A percentile compares a stretch with the other conserved stretches of the same genome.
These are phyloP conservation scores for Colletotrichum neosansevieriae DNA, from an alignment of 2,329 filamentous ascomycete genomes.

Conservation along the genomic window DNA sequence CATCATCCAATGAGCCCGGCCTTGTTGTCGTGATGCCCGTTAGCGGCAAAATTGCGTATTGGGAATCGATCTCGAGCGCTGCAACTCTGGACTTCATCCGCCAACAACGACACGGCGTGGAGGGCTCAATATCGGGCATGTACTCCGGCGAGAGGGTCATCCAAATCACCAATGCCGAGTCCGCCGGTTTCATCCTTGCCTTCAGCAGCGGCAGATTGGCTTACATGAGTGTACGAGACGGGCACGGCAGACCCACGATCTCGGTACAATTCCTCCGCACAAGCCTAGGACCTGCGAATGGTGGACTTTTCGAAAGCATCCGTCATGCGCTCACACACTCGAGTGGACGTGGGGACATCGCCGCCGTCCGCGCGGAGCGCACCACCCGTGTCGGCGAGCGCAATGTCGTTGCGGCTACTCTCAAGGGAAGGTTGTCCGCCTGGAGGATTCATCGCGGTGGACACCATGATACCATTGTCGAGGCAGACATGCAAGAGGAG, in stretches of 20 bases:
- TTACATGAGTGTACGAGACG: constrained; percentile 87
- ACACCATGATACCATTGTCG: constrained; percentile 79
- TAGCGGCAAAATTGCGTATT: constrained; percentile 89
- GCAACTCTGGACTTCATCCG: constrained; percentile 86
- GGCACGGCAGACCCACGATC: constrained; percentile 86
- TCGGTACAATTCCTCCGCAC: constrained; percentile 81
- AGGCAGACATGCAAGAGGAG: constrained; percentile 76
- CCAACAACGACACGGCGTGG: constrained; percentile 83
- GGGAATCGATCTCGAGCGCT: constrained; percentile 93
- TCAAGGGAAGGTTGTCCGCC: constrained; percentile 80
- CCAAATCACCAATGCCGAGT: constrained; percentile 84
- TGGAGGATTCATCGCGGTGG: constrained; percentile 94
- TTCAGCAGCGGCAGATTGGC: constrained; percentile 89
- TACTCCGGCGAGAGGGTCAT: constrained; percentile 82
- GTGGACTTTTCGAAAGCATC: constrained; percentile 84
- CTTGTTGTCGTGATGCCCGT: constrained; percentile 87
- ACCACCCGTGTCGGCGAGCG: constrained; percentile 83
- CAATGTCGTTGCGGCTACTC: constrained; percentile 83
- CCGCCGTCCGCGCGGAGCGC: constrained; percentile 80
- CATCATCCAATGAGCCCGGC: constrained; percentile 83
- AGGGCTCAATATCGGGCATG: constrained; percentile 79
- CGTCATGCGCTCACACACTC: constrained; percentile 80
- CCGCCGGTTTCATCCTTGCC: constrained; percentile 85
- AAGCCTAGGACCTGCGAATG: constrained; percentile 64
- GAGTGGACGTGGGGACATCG: constrained; percentile 80